Evolutionary conservation across 345 rosid species (phyloP).

Genomic region (Pseudoturritis turrita): DNA sequence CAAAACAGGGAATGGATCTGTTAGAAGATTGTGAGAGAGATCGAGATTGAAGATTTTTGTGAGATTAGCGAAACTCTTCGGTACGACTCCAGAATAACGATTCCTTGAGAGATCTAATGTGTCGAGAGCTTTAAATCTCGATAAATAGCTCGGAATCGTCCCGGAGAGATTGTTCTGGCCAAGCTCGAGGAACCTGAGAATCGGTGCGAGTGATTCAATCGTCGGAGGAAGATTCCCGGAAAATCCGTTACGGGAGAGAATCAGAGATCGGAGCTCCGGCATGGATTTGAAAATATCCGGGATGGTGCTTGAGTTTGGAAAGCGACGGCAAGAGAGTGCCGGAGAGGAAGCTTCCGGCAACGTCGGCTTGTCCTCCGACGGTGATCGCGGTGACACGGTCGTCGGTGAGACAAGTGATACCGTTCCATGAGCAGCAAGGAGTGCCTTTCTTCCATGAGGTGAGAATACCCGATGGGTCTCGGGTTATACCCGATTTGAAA

Average conservation of each 20-base stretch:
- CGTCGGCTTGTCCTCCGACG: conserved; percentile 27
- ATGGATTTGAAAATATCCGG: conserved; percentile 56
- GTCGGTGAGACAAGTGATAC: conserved; percentile 38
- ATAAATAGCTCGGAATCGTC: conserved; percentile 53
- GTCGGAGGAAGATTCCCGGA: conserved; percentile 56
- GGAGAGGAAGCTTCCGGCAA: conserved; percentile 57
- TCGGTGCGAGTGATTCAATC: conserved; percentile 45
- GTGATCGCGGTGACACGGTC: conserved; percentile 45
- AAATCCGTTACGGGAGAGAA: conserved; percentile 49
- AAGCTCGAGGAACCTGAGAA: conserved; percentile 41
- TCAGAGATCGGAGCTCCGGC: conserved; percentile 36
- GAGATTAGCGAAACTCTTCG: conserved; percentile 54
- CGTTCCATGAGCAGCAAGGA: conserved; percentile 63
- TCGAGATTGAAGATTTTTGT: conserved; percentile 80
- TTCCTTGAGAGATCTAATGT: conserved; percentile 65
- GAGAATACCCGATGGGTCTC: conserved; percentile 64
- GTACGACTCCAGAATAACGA: conserved; percentile 42
- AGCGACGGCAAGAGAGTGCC: conserved; percentile 63
- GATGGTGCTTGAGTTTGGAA: conserved; percentile 40
- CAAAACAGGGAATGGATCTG: conserved; percentile 68
- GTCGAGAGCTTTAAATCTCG: conserved; percentile 53
- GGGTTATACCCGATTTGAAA: conserved; percentile 65
- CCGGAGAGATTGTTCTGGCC: conserved; percentile 60
- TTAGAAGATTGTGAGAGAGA: conserved; percentile 54
- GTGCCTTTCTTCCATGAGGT: conserved; percentile 65